Base-by-base conservation (phyloP, 2,329 filamentous ascomycete species). In the Hypoxylon sp. region DNA sequence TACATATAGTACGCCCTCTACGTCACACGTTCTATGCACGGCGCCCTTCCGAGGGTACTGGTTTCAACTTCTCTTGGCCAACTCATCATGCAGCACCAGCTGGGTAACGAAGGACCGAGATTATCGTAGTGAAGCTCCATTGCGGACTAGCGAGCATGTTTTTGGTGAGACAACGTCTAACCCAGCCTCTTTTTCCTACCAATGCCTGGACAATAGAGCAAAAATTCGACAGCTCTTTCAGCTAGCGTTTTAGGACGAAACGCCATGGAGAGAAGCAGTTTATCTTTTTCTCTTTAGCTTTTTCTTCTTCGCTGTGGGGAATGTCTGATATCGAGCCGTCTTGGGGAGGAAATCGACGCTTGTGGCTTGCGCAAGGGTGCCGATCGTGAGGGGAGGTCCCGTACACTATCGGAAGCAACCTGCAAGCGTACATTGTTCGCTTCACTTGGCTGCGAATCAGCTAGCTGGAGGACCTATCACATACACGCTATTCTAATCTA, bases 371-470 rank as follows among this genome's bases (percentile, higher is more conserved):
- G 59, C 39, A 50, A 59, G 11, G 26, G 22, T 59, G 58, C 22
- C 56, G 59, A 65, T 65, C 62, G 26, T 52, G 59, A 60, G 55
- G 65, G 61, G 34, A n/a, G n/a, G n/a, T n/a, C n/a, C n/a, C n/a
- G n/a, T n/a, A n/a, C n/a, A 56, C 57, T 59, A 59, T 64, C 57
- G 61, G 51, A 50, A 53, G 26, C 47, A 15, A 64, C 53, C 49
- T 64, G 49, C 52, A 59, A 46, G 41, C 28, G n/a, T 49, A 47
- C 24, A 46, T 56, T 52, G 41, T 50, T 54, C 46, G 34, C 34
- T 4, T n/a, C 39, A 2, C 30, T 20, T 39, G 47, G n/a, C 34
- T 17, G 17, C 15, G 26, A 20, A 34, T 49, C 20, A n/a, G 11
- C 17, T 28, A 34, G 47, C 4, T 19, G 17, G 3, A 17, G 37